These are phyloP conservation scores for Candida caryicola DNA, from an alignment of 805 yeast species.

Conservation along the genomic window DNA sequence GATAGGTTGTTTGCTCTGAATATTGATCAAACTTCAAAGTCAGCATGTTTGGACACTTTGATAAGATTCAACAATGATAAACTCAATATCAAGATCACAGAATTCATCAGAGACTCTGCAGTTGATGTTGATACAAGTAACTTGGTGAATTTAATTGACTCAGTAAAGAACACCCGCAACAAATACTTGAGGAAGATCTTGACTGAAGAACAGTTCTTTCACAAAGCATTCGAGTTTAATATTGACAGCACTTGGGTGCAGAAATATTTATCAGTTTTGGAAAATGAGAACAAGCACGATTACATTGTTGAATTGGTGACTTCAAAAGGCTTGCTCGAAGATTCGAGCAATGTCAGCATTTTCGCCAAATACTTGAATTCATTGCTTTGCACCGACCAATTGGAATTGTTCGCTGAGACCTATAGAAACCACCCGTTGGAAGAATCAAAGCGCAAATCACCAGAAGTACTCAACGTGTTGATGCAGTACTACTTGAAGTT, in stretches of 20 bases:
- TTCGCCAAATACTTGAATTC: constrained; percentile 12
- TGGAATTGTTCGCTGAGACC: constrained; percentile 14
- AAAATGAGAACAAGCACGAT: not conserved
- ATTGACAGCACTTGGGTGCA: constrained; percentile 19
- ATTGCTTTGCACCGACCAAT: constrained; percentile 11
- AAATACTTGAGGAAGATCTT: constrained; percentile 17
- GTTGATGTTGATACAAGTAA: not conserved
- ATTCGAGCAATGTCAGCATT: not conserved
- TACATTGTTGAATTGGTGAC: constrained; percentile 10
- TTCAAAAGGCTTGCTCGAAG: not conserved
- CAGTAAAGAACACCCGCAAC: constrained; percentile 15
- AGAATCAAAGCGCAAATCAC: constrained; percentile 10
- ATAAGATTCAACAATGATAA: constrained; percentile 24
- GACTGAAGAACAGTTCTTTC: constrained; percentile 8
- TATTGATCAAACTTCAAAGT: constrained; percentile 9
- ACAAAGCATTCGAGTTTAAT: constrained; percentile 9
- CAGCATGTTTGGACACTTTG: constrained; percentile 13
- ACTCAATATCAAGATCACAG: constrained; percentile 21
- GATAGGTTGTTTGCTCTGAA: constrained; percentile 21
- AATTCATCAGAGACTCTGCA: constrained; percentile 12
- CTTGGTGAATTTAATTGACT: constrained; percentile 10
- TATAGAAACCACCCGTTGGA: constrained; percentile 17
- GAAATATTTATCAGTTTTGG: constrained; percentile 14
- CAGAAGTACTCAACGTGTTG: constrained; percentile 18
- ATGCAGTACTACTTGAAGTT: constrained; percentile 21